Conservation (phyloP, 768 basidiomycete genomes). For the Chalciporus pseudorubinellus region DNA sequence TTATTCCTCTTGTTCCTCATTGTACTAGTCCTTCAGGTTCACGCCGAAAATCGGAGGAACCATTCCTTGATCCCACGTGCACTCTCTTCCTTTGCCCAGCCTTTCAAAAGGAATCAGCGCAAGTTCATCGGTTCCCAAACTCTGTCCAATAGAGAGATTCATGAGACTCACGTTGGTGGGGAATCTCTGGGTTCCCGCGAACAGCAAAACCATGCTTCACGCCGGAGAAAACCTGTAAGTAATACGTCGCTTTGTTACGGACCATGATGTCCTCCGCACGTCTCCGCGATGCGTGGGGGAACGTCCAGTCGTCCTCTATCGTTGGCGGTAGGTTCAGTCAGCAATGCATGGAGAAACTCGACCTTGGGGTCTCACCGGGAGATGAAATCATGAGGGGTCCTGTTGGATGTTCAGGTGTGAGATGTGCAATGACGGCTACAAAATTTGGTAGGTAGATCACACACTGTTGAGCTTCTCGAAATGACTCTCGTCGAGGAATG, state of each 20-base stretch:
- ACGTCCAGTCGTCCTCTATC: slow-evolving; percentile 50
- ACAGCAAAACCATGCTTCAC: slow-evolving; percentile 33
- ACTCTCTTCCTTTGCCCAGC: slow-evolving; percentile 59
- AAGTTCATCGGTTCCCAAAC: not conserved
- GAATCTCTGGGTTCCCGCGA: slow-evolving; percentile 19
- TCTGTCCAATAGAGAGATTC: no score
- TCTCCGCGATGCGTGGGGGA: slow-evolving; percentile 49
- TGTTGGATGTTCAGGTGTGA: slow-evolving; percentile 4
- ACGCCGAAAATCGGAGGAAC: slow-evolving; percentile 42
- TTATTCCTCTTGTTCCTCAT: no score
- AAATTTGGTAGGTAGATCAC: slow-evolving; percentile 9
- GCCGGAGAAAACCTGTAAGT: slow-evolving; percentile 53
- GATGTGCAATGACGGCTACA: not conserved
- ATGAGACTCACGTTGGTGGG: slow-evolving; percentile 15
- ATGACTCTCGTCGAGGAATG: slow-evolving; percentile 49
- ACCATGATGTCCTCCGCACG: slow-evolving; percentile 55
- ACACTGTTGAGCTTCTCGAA: slow-evolving; percentile 49
- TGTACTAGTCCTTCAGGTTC: not conserved
- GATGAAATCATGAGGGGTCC: slow-evolving; percentile 27
- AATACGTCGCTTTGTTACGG: slow-evolving; percentile 46
- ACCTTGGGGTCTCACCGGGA: slow-evolving; percentile 14
- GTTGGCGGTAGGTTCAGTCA: not conserved
- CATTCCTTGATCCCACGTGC: slow-evolving; percentile 48
- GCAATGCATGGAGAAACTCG: not conserved
- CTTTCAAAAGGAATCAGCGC: slow-evolving; percentile 24